These are phyloP conservation scores for Perilla frutescens DNA, from an alignment of 257 asterid genomes.

Conservation along the genomic window DNA sequence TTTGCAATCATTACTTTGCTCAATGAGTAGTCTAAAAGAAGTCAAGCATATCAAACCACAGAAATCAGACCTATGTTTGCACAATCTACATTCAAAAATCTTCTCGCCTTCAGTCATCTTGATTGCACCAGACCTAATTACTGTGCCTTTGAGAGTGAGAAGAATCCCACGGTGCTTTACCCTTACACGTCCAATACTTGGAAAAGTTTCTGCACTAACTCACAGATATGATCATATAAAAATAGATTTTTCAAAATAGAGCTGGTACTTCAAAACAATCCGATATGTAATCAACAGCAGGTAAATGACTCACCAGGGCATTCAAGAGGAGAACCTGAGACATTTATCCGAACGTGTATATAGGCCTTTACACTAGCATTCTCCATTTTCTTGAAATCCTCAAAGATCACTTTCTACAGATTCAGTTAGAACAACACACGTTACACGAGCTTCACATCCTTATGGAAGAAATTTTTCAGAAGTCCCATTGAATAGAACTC, in stretches of 20 bases:
- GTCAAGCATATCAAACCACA: constrained; percentile 30
- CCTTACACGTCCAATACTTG: constrained; percentile 90
- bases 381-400: constrained; percentile 57
- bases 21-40: constrained; percentile 18
- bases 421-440: constrained; percentile 31
- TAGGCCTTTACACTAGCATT: constrained; percentile 72
- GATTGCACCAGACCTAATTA: constrained; percentile 91
- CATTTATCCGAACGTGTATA: constrained; percentile 79
- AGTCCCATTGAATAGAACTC: not conserved
- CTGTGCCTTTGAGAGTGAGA: constrained; percentile 95
- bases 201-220: constrained; percentile 74
- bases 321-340: constrained; percentile 94
- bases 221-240: constrained; percentile 15
- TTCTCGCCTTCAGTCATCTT: constrained; percentile 99
- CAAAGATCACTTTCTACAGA: constrained; percentile 69
- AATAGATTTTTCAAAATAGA: not conserved
- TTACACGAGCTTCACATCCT: constrained; percentile 21
- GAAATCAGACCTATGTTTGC: constrained; percentile 79
- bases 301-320: constrained; percentile 71
- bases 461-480: not conserved
- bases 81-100: constrained; percentile 77
- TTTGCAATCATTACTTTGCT: constrained; percentile 17
- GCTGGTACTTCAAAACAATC: not conserved
- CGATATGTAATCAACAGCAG: constrained; percentile 10
- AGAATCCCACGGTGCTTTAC: constrained; percentile 94